Evolutionary conservation across 768 basidiomycete species (phyloP).

Genomic region (Dioszegia hungarica): DNA sequence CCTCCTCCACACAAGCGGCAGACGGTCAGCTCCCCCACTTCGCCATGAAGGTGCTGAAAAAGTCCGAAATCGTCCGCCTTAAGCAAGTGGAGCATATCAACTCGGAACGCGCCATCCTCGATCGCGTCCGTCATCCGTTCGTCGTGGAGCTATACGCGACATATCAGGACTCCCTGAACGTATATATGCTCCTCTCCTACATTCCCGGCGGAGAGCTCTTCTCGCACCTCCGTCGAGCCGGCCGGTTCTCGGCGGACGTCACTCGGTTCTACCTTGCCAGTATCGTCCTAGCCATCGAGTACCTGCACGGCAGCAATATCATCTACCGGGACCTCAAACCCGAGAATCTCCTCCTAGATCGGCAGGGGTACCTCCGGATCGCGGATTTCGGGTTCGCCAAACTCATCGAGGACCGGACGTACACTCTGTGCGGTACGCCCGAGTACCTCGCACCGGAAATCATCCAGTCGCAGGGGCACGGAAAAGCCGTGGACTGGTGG

Average conservation of each 20-base stretch:
- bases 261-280: constrained; percentile 96
- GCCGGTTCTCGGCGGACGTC: constrained; percentile 92
- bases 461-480: constrained; percentile 94
- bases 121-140: constrained; percentile 86
- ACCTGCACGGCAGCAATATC: constrained; percentile 92
- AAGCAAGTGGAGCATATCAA: constrained; percentile 98
- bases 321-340: constrained; percentile 98
- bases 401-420: constrained; percentile 93
- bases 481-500: constrained; percentile 99
- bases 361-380: constrained; percentile 84
- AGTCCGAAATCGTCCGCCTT: constrained; percentile 55
- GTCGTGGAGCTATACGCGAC: constrained; percentile 72
- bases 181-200: constrained; percentile 97
- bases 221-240: constrained; percentile 81
- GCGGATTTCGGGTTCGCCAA: constrained; percentile 99
- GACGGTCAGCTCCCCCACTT: constrained; percentile 48
- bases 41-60: constrained; percentile 50
- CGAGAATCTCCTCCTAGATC: constrained; percentile 93
- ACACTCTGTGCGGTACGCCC: constrained; percentile 74
- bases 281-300: constrained; percentile 89
- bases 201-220: constrained; percentile 96
- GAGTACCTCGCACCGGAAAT: constrained; percentile 94
- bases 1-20: constrained; percentile 37
- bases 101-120: constrained; percentile 88
- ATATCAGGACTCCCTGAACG: constrained; percentile 83